Evolutionary conservation across 257 asterid genomes (phyloP), one percentile per base, ranked within the genome.

Genomic region (Anisodus tanguticus): DNA sequence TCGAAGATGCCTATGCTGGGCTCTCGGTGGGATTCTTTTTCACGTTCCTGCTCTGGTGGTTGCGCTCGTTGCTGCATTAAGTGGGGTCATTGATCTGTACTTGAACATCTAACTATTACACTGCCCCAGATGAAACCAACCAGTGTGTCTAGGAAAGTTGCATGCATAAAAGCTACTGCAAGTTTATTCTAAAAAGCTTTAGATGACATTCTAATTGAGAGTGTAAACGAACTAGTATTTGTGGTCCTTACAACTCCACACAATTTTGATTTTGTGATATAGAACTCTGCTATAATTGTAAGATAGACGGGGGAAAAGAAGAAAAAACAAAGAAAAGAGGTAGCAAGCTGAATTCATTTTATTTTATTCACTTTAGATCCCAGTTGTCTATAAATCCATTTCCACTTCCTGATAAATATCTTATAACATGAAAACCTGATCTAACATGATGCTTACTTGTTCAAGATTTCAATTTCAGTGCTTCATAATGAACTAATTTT

Each of bases 221-320:
- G 87, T 81, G 87, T 80, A 81, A 90, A 58, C 37, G 59, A 63
- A 51, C 77, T 89, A 82, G 82, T 78, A 81, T 91, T 83, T 88
- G 79, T 84, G 84, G 87, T 83, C 86, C 86, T 84, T 63, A 67
- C 70, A 82, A 79, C 81, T 82, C 86, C 85, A 67, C 86, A 86
- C 91, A 91, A 87, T 89, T 91, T 93, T 89, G 92, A 85, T 83
- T 69, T 87, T 85, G 93, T 90, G 87, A 89, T 91, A 86, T 92
- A 89, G 90, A 86, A 87, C 84, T 69, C 76, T 71, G 76, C 54
- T 87, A 87, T 77, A 84, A 85, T 83, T 88, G 93, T 87, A 85
- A 81, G 90, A 85, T 88, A 90, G 90, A 77, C 74, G 71, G 78
- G 70, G 72, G 83, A 58, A 84, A 57, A 60, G 81, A 37, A 16